Percentiles rank a stretch among this genome's conserved stretches.
phyloP scores from a whole-genome alignment of 805 yeast species.

The Wickerhamomyces ciferrii region DNA sequence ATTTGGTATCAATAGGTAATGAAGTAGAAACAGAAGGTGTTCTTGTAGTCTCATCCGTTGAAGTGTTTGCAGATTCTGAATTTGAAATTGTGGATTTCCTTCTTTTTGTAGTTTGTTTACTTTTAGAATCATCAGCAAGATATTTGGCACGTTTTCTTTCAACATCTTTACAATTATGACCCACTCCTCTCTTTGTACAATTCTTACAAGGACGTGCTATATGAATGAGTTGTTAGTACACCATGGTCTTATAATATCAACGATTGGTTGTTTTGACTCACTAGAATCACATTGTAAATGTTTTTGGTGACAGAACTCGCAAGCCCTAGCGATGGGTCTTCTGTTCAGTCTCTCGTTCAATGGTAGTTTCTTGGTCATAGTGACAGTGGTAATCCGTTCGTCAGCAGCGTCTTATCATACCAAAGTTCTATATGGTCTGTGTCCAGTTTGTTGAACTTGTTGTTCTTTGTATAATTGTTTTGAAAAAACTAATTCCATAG shows the following conservation, averaged over 20 bases:
- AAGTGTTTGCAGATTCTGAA: not conserved
- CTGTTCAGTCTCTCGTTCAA: slow-evolving; percentile 46
- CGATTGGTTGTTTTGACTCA: not conserved
- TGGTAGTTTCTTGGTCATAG: slow-evolving; percentile 61
- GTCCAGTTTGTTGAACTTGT: too few relatives aligned
- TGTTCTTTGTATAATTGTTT: too few relatives aligned
- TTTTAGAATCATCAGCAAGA: slow-evolving; percentile 6
- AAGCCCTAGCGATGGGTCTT: slow-evolving; percentile 64
- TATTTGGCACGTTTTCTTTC: slow-evolving; percentile 44
- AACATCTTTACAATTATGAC: slow-evolving; percentile 51
- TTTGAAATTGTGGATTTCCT: not conserved
- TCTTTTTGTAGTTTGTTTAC: not conserved
- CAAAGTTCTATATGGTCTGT: too few relatives aligned
- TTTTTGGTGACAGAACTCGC: slow-evolving; percentile 66
- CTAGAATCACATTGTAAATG: slow-evolving; percentile 66
- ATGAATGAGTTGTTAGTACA: not conserved
- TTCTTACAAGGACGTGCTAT: slow-evolving; percentile 62
- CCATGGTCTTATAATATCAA: too few relatives aligned
- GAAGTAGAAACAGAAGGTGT: not conserved
- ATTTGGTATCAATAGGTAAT: not conserved
- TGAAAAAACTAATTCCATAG: too few relatives aligned
- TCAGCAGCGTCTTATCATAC: not conserved
- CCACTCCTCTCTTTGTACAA: slow-evolving; percentile 58
- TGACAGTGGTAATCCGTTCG: not conserved
- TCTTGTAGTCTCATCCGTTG: not conserved